Evolutionary conservation across 2,329 filamentous ascomycete genomes (phyloP), one percentile per base, ranked within the genome.

Genomic region (Ambrosiella cleistominuta): DNA sequence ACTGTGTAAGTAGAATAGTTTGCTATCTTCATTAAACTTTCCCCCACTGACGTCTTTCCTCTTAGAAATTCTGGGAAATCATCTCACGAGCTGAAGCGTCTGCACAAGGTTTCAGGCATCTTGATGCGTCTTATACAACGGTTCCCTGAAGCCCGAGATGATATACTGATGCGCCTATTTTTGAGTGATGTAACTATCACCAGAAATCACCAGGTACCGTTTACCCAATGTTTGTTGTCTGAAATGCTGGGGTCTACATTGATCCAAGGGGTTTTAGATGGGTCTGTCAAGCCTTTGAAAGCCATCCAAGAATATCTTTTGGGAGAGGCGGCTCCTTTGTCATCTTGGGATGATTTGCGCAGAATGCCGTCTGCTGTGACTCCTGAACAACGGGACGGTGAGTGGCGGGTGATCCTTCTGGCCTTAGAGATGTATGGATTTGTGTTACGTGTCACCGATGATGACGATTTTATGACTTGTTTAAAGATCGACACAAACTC

Each of bases 341-440:
- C 27, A 27, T 27, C 27, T 27, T 27, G 27, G 27, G 27, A 27
- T 27, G 27, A 27, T 27, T 27, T 27, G 27, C 27, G 27, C 27
- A 27, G 27, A 27, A 42, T 42, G 5, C 40, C 40, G 4, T 42
- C 40, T n/a, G 6, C 40, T 42, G 40, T 42, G 11, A 42, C 40
- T 47, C 19, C 8, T 7, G 53, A 3, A 36, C 4, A 15, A 15
- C 27, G 38, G 8, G 47, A 49, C 12, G 78, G 83, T 63, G 88
- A 97, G 66, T 98, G 93, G 93, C 83, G 85, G 15, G 83, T 93
- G 1, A 80, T 95, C 47, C 74, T 97, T 0, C 77, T 98, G 0
- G 97, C 98, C 66, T 76, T 98, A 5, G 93, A 98, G 65, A 77
- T 98, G 0, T 98, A 96, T 67, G 88, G 86, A 1, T 97, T 97